Percentiles rank a stretch among this genome's conserved stretches.
These are phyloP conservation scores for Petrea volubilis DNA, from an alignment of 257 asterid genomes.

Conservation along the genomic window DNA sequence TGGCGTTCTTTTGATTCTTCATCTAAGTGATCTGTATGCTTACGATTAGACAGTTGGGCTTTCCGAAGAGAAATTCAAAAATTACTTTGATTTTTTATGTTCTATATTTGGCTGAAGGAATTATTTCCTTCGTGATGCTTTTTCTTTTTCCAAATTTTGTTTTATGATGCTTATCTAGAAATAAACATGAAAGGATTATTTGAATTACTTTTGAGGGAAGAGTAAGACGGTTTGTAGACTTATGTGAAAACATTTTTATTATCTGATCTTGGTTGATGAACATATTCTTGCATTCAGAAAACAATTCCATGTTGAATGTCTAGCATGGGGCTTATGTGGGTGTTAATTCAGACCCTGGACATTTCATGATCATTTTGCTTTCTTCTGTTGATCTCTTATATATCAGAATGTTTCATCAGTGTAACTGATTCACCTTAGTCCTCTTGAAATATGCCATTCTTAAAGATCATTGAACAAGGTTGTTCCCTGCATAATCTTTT, in stretches of 20 bases:
- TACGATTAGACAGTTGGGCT: background rate
- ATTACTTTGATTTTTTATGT: background rate
- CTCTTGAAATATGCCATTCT: background rate
- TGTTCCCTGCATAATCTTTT: constrained; percentile 12
- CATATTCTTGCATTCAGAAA: background rate
- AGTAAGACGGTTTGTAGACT: background rate
- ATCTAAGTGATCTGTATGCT: background rate
- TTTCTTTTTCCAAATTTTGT: background rate
- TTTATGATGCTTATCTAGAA: background rate
- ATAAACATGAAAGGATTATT: background rate
- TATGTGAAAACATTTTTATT: background rate
- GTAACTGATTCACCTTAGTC: background rate
- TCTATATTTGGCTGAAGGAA: background rate
- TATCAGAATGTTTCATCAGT: background rate
- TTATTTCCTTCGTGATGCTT: background rate
- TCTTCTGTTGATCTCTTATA: background rate
- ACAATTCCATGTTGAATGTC: background rate
- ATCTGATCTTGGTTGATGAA: background rate
- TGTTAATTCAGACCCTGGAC: background rate
- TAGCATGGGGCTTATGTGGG: background rate
- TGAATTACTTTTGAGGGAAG: background rate
- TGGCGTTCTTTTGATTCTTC: background rate
- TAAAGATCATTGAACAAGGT: background rate
- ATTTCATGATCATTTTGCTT: background rate
- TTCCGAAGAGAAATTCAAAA: background rate